Base-by-base conservation (phyloP, 352 stramenopile species). In the Globisporangium canariense region DNA sequence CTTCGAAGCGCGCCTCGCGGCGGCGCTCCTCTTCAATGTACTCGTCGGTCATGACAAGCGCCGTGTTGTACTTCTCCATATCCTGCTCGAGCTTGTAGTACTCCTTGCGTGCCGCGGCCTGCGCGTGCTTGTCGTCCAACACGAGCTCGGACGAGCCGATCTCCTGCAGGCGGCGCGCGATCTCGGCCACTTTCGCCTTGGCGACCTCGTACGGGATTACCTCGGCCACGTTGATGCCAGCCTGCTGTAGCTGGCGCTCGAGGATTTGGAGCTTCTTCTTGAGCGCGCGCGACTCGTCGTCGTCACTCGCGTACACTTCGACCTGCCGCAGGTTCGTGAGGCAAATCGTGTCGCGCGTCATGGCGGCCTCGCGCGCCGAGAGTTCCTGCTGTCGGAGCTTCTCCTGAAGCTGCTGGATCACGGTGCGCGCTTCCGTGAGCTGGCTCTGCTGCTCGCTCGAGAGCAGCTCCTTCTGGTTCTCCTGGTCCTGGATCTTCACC, bases 11-110 rank as follows among this genome's bases (percentile, higher is more conserved):
- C 25, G 68, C 68, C 30, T 96, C 89, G 20, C 78, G 67, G 25
- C 67, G 60, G 1, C 76, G 64, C 68, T 96, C 75, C 66, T 97
- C 82, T 60, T 86, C 86, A 43, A 91, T 78, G 65, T 97, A 96
- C 69, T 97, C 91, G 62, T 97, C 91, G 8, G 85, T 89, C 68
- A 95, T 80, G 20, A 95, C 71, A n/a, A 97, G 75, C 49, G 91
- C 91, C 55, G 81, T 94, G 73, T 93, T 90, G 62, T 93, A 97
- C 55, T 90, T 88, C 65, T 97, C 88, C 87, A 97, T 96, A 36
- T 96, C 81, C 64, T 96, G 87, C 69, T 97, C 89, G 1, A 97
- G 76, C 54, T 83, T 74, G 58, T 90, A 97, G 60, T 96, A 96
- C 65, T 97, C 88, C 22, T 92, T 86, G 0, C 86, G 77, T 1